phyloP scores from a whole-genome alignment of 768 basidiomycete species.

The Boletus pseudo-olivaceus region DNA sequence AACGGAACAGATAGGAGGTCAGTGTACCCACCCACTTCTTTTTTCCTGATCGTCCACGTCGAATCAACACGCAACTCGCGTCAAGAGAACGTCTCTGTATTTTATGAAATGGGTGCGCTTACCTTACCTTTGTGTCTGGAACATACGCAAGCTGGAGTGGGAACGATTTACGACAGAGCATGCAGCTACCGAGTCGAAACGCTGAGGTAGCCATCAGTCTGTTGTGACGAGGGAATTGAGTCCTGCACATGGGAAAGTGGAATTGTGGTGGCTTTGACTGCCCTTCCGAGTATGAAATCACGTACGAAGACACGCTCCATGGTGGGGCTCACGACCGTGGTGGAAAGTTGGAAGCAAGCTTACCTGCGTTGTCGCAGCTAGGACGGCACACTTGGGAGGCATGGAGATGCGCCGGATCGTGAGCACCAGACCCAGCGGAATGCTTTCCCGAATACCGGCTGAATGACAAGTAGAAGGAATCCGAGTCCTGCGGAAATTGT shows the following conservation, averaged over 20 bases:
- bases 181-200: constrained; percentile 11
- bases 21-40: constrained; percentile 2
- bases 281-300: constrained; percentile 12
- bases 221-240: not conserved
- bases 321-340: not conserved
- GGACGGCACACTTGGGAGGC: not conserved
- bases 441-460: not conserved
- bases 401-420: not conserved
- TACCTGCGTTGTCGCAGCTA: not conserved
- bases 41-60: not conserved
- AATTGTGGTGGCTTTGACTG: not conserved
- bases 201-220: constrained; percentile 4
- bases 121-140: constrained; percentile 4
- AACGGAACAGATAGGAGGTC: constrained; percentile 9
- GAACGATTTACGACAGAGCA: constrained; percentile 13
- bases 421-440: not conserved
- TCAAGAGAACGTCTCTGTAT: not conserved
- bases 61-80: not conserved
- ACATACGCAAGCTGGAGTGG: constrained; percentile 10
- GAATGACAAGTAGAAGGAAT: not conserved
- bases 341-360: not conserved
- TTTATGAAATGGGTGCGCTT: constrained; percentile 15
- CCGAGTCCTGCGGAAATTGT: constrained; percentile 8
- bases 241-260: not conserved
- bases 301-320: not conserved